Evolutionary conservation across 148 eudicot species (phyloP), one percentile per base, ranked within the genome.

Genomic region (Cornus controversa): DNA sequence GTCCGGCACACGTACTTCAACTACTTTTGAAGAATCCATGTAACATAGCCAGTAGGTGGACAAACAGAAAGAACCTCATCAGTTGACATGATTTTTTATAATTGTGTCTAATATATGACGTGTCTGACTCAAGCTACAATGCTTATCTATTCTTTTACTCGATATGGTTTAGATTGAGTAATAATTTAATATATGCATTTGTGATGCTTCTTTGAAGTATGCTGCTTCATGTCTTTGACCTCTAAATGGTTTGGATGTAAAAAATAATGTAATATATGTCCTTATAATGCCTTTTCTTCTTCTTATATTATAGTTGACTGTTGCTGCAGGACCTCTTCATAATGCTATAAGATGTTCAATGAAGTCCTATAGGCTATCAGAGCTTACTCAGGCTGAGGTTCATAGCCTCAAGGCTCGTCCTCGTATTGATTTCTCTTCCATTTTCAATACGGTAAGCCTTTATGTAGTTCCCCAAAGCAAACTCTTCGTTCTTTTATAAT

Each of bases 331-430:
- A 72, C 45, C 83, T 72, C 81, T 81, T 79, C 82, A 70, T 71
- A 78, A 70, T 68, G 64, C 82, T 70, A 79, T 87, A 70, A 89
- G 81, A 9, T 90, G 98, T 75, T 86, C 94, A 53, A 93, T 96
- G 97, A 96, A 93, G 86, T 93, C 99, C 34, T 96, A 93, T 83
- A 90, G 81, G 87, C 81, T 96, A 80, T 92, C 99, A 20, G 98
- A 96, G 76, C 97, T 96, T 64, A 75, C 83, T 70, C 79, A 84
- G 45, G 73, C 78, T 9, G 96, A 96, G 90, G 92, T 92, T 79
- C 81, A 87, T 82, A 82, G 79, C 77, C 91, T 96, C 77, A 93
- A 90, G 86, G 89, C 98, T 79, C 98, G 99, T 54, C 98, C 99
- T 64, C 89, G 98, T 14, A 90, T 96, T 78, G 97, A 96, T 85